Conservation (phyloP, 2,329 filamentous ascomycete genomes). For the Meredithiella fracta region DNA sequence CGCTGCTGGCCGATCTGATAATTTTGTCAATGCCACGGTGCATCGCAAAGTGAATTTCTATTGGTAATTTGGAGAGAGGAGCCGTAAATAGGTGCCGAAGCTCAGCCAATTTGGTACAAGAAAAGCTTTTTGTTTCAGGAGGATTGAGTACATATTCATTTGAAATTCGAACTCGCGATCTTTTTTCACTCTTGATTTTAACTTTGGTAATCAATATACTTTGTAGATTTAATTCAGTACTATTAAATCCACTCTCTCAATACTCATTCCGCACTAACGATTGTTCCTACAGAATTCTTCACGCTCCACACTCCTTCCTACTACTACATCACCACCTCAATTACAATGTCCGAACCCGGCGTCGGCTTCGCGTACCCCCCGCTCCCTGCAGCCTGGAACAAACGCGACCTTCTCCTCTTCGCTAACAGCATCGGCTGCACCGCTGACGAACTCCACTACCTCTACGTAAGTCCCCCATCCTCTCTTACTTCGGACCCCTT, state of each 20-base stretch:
- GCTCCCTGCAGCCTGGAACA: constrained; percentile 64
- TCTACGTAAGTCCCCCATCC: constrained; percentile 47
- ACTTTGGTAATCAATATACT: no score
- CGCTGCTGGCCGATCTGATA: constrained; percentile 2
- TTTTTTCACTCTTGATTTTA: no score
- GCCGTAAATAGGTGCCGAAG: not conserved
- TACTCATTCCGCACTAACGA: not conserved
- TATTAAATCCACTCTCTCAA: no score
- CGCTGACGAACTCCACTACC: constrained; percentile 77
- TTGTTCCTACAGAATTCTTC: not conserved
- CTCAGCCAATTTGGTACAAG: not conserved
- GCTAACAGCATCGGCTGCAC: constrained; percentile 76
- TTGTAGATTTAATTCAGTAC: no score
- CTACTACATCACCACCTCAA: not conserved
- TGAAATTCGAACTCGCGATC: no score
- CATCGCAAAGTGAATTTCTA: not conserved
- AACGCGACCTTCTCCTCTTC: constrained; percentile 78
- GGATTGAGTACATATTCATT: no score
- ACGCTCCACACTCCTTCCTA: not conserved
- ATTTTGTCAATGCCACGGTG: not conserved
- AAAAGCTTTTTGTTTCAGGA: not conserved
- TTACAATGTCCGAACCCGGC: constrained; percentile 29
- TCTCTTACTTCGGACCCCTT: not conserved
- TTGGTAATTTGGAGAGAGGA: not conserved
- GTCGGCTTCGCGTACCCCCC: constrained; percentile 67